Percentiles rank a stretch among this genome's conserved stretches.
Evolutionary conservation across 768 basidiomycete genomes (phyloP).

Genomic region (Kwoniella mangroviensis): DNA sequence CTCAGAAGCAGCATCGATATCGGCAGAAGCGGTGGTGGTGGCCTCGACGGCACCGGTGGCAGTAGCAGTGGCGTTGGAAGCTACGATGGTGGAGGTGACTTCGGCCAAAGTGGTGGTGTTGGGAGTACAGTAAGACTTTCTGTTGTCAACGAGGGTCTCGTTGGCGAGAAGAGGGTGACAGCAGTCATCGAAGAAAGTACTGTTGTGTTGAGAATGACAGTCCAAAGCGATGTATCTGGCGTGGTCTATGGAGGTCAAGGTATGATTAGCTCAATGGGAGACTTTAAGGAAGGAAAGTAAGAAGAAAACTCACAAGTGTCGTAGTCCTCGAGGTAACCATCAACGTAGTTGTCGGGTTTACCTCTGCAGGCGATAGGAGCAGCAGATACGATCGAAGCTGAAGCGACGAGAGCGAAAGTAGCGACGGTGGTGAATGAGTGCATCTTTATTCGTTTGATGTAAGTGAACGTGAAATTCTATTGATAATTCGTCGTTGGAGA

Average conservation of each 20-base stretch:
- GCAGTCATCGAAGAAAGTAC: slow-evolving; percentile 67
- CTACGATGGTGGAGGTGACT: slow-evolving; percentile 32
- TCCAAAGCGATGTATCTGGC: slow-evolving; percentile 67
- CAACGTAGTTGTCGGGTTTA: slow-evolving; percentile 44
- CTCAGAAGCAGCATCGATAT: slow-evolving; percentile 29
- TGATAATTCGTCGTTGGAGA: slow-evolving; percentile 13
- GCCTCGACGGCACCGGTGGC: slow-evolving; percentile 38
- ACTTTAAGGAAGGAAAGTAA: background rate
- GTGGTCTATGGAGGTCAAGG: slow-evolving; percentile 60
- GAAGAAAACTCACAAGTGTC: slow-evolving; percentile 43
- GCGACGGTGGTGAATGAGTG: slow-evolving; percentile 33
- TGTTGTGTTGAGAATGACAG: slow-evolving; percentile 61
- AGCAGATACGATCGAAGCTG: slow-evolving; percentile 33
- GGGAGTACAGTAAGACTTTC: slow-evolving; percentile 66
- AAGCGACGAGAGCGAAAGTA: slow-evolving; percentile 30
- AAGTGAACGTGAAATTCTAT: slow-evolving; percentile 17
- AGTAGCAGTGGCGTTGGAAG: slow-evolving; percentile 32
- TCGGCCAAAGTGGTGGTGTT: slow-evolving; percentile 39
- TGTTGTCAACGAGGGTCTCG: slow-evolving; percentile 62
- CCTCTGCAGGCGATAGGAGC: slow-evolving; percentile 39
- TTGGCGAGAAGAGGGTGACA: slow-evolving; percentile 73
- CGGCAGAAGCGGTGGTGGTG: slow-evolving; percentile 35
- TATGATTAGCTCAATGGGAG: slow-evolving; percentile 1
- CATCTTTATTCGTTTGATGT: slow-evolving; percentile 23
- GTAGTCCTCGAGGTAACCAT: slow-evolving; percentile 57